Percentiles rank a stretch among this genome's conserved stretches.
Conservation (phyloP, 179 eudicot genomes). For the Dionaea muscipula region DNA sequence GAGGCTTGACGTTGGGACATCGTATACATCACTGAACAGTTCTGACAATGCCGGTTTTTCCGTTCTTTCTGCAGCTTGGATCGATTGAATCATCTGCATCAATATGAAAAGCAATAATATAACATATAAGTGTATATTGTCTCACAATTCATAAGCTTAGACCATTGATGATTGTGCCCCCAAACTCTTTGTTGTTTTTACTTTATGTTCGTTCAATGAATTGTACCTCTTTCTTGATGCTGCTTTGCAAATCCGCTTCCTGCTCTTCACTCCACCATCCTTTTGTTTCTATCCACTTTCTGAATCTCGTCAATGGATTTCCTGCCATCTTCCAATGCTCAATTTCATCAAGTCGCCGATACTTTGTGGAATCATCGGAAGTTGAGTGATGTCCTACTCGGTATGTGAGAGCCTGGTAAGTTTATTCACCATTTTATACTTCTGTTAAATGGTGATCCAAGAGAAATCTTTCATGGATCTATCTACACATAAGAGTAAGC, state of each 20-base stretch:
- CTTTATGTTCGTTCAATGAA: neutral
- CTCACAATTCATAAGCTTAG: no score
- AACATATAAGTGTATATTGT: no score
- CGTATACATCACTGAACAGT: slow-evolving; percentile 42
- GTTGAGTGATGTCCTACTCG: slow-evolving; percentile 90
- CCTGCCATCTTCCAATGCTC: slow-evolving; percentile 56
- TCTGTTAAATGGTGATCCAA: no score
- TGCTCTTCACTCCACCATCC: slow-evolving; percentile 79
- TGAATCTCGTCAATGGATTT: slow-evolving; percentile 46
- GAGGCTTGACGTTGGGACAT: slow-evolving; percentile 27
- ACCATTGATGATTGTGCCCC: no score
- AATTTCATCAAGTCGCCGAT: slow-evolving; percentile 56
- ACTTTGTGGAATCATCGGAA: slow-evolving; percentile 89
- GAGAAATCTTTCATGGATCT: no score
- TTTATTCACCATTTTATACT: neutral
- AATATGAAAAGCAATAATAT: neutral
- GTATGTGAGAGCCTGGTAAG: slow-evolving; percentile 60
- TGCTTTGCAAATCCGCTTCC: slow-evolving; percentile 37
- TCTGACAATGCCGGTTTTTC: slow-evolving; percentile 34
- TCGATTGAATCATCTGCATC: slow-evolving; percentile 48
- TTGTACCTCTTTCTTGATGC: slow-evolving; percentile 49
- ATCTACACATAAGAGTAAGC: no score
- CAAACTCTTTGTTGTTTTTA: no score
- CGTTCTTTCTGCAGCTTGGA: slow-evolving; percentile 55
- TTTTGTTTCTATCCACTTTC: slow-evolving; percentile 57